phyloP scores from a whole-genome alignment of 495 filamentous ascomycete species.

The Melanomma pulvis-pyrius region DNA sequence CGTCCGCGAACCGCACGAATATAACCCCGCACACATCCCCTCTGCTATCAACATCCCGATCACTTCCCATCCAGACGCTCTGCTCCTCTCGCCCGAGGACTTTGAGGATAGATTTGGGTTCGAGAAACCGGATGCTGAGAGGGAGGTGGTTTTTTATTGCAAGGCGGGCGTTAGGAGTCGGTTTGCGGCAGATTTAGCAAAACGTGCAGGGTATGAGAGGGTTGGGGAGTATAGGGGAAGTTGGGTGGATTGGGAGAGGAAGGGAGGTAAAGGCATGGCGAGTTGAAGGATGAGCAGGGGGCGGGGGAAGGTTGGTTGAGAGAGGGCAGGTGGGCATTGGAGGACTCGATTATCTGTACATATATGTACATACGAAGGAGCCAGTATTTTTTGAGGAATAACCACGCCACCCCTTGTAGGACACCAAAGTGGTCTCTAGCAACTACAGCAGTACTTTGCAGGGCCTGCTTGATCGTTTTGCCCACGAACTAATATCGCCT shows the following conservation, averaged over 20 bases:
- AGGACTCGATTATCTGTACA: too few species aligned
- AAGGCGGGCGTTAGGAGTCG: conserved; percentile 82
- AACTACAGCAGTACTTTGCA: too few species aligned
- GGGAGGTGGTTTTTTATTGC: conserved; percentile 85
- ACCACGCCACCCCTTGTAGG: too few species aligned
- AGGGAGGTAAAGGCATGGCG: too few species aligned
- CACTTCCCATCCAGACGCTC: conserved; percentile 71
- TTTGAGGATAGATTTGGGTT: conserved; percentile 77
- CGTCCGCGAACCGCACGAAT: conserved; percentile 84
- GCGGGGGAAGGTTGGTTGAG: too few species aligned
- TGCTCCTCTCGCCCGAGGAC: conserved; percentile 71
- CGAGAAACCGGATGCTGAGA: conserved; percentile 57
- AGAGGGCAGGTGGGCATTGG: too few species aligned
- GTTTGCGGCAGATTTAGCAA: conserved; percentile 79
- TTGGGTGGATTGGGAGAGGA: conserved; percentile 84
- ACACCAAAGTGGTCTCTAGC: too few species aligned
- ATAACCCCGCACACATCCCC: conserved; percentile 73
- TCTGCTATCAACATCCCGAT: conserved; percentile 79
- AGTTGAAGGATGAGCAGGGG: too few species aligned
- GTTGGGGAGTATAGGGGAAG: conserved; percentile 84
- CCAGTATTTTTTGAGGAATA: too few species aligned
- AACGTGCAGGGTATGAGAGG: conserved; percentile 70
- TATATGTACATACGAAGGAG: too few species aligned
- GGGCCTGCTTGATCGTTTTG: too few species aligned
- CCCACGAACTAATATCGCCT: too few species aligned